Base-by-base conservation (phyloP, 768 basidiomycete genomes). In the Boletus barrowsii region DNA sequence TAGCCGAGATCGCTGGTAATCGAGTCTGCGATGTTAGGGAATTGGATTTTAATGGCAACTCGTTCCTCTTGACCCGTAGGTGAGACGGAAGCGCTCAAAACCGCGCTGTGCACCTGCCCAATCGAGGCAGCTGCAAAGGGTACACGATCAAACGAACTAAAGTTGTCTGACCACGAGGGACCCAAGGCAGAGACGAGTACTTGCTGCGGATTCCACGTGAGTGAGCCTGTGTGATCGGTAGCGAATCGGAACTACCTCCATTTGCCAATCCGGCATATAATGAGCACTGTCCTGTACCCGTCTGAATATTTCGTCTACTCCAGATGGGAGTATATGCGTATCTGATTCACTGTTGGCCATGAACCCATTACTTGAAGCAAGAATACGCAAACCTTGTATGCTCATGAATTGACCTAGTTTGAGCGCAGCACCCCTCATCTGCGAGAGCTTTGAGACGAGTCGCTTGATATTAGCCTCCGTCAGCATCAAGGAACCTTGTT, bases 211-310 rank as follows among this genome's bases (percentile, higher is more conserved):
- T 39, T 26, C 47, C 26, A 39, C 5, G 20, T 54, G 39, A 47
- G 53, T 42, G 26, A 3, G 36, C n/a, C 14, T 5, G 30, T 24
- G 40, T 6, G 26, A 39, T 37, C 1, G 54, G 8, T 13, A 43
- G 10, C 14, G 37, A 41, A 10, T 26, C 6, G 7, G 4, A 66
- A 72, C 18, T 15, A 92, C 95, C 82, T 95, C 90, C 86, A 98
- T 89, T 68, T 99, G 96, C 89, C 90, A 95, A 61, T 96, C 88
- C 0, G 96, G 96, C 96, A 99, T 99, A 68, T 98, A 98, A 70
- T 99, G 93, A 1, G 96, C 96, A 61, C 88, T 85, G 60, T 96
- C 91, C 67, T 98, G 96, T 0, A 99, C 95, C 29, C 88, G 77
- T 47, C 93, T 82, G 62, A 99, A 86, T 30, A 99, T 88, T 50